A percentile compares a stretch with the other conserved stretches of the same genome.
phyloP scores from a whole-genome alignment of 2,329 filamentous ascomycete genomes.

The Diaporthe vaccinii region DNA sequence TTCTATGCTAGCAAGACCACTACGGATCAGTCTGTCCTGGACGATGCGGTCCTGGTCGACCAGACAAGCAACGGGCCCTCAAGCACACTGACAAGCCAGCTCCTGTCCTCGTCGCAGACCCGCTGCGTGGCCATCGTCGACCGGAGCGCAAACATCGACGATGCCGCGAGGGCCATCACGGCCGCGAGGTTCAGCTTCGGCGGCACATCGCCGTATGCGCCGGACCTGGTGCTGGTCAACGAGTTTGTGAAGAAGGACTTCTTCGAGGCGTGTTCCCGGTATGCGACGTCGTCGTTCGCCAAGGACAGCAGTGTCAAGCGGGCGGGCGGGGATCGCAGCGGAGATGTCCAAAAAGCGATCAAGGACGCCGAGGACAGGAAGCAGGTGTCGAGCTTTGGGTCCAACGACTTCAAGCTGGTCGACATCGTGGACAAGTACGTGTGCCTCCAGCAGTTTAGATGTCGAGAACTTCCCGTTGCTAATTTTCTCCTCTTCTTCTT shows the following conservation, averaged over 20 bases:
- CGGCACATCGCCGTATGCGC: slow-evolving; percentile 71
- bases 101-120: slow-evolving; percentile 41
- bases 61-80: slow-evolving; percentile 42
- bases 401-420: slow-evolving; percentile 46
- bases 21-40: slow-evolving; percentile 42
- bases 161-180: slow-evolving; percentile 66
- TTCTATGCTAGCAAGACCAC: slow-evolving; percentile 44
- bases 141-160: slow-evolving; percentile 66
- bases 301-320: slow-evolving; percentile 39
- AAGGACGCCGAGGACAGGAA: slow-evolving; percentile 46
- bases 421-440: slow-evolving; percentile 47
- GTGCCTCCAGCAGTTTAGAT: background rate
- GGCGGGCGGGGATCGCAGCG: slow-evolving; percentile 42
- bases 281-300: slow-evolving; percentile 49
- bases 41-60: slow-evolving; percentile 46
- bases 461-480: background rate
- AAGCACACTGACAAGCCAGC: slow-evolving; percentile 4
- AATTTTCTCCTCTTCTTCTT: background rate
- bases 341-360: slow-evolving; percentile 43
- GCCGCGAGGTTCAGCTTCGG: slow-evolving; percentile 67
- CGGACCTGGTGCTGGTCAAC: slow-evolving; percentile 74
- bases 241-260: slow-evolving; percentile 71
- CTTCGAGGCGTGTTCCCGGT: slow-evolving; percentile 60
- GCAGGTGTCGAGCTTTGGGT: slow-evolving; percentile 46
- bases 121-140: slow-evolving; percentile 70